Evolutionary conservation across 192 early-diverging fungal genomes (phyloP).

Genomic region (Phycomyces nitens): DNA sequence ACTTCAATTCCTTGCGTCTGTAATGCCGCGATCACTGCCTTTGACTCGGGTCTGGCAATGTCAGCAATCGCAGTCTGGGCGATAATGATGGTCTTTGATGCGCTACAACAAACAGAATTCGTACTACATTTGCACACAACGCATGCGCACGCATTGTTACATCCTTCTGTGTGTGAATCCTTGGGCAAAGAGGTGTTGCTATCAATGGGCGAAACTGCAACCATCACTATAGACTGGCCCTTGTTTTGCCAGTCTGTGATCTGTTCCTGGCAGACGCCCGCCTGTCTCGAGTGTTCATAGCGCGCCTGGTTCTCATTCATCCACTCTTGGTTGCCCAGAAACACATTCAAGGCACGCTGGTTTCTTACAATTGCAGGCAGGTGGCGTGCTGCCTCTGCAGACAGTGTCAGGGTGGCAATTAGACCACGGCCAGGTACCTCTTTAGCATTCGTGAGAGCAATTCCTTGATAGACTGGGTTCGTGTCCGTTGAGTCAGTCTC

Average conservation of each 20-base stretch:
- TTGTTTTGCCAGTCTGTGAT: conserved; percentile 50
- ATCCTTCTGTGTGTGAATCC: conserved; percentile 7
- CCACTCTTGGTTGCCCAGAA: conserved; percentile 63
- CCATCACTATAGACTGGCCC: conserved; percentile 56
- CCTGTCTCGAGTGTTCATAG: conserved; percentile 23
- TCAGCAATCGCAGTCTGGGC: conserved; percentile 42
- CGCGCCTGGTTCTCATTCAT: conserved; percentile 54
- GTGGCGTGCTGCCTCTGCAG: conserved; percentile 16
- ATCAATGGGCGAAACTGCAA: conserved; percentile 43
- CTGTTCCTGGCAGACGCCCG: conserved; percentile 12
- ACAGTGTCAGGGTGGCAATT: conserved; percentile 37
- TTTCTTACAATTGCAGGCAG: conserved; percentile 24
- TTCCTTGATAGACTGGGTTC: conserved; percentile 28
- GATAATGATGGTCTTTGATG: conserved; percentile 41
- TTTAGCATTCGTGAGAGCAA: conserved; percentile 47
- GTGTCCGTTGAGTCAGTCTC: too few species aligned
- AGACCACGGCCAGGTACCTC: conserved; percentile 70
- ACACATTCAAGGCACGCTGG: conserved; percentile 41
- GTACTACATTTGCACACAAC: conserved; percentile 33
- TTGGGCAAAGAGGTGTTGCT: conserved; percentile 2
- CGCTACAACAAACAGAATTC: conserved; percentile 24
- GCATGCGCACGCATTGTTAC: conserved; percentile 31
- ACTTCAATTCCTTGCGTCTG: conserved; percentile 55
- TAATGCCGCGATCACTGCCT: conserved; percentile 47
- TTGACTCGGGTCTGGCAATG: conserved; percentile 40